Evolutionary conservation across 1,284 basidiomycete species (phyloP).

Genomic region (Apiotrichum brassicae): DNA sequence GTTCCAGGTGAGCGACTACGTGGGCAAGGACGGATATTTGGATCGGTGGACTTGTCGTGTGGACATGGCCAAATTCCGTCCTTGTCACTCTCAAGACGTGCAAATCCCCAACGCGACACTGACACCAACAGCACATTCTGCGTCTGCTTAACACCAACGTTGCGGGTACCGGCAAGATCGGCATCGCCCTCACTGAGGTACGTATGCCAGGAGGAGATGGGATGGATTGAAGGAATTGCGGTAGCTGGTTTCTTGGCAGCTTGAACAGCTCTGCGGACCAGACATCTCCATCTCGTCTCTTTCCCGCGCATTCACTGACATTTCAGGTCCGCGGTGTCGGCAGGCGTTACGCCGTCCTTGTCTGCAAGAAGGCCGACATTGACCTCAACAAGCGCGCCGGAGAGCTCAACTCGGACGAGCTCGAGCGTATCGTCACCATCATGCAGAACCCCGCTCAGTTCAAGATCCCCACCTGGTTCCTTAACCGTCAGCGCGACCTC

Average conservation of each 20-base stretch:
- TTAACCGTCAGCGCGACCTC: slow-evolving; percentile 99
- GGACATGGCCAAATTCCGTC: too few species aligned
- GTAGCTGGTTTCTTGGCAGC: too few species aligned
- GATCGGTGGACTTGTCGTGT: too few species aligned
- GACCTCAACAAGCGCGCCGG: slow-evolving; percentile 96
- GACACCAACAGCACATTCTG: slow-evolving; percentile 76
- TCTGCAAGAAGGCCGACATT: slow-evolving; percentile 99
- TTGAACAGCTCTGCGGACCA: too few species aligned
- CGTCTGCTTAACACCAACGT: slow-evolving; percentile 99
- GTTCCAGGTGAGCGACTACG: slow-evolving; percentile 68
- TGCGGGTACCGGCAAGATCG: slow-evolving; percentile 82
- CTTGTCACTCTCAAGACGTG: too few species aligned
- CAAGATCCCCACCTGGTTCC: slow-evolving; percentile 98
- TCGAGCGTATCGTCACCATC: slow-evolving; percentile 98
- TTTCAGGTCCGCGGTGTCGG: slow-evolving; percentile 97
- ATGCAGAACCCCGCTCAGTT: slow-evolving; percentile 99
- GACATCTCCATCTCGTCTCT: too few species aligned
- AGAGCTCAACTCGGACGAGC: slow-evolving; percentile 92
- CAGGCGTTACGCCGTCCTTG: slow-evolving; percentile 95
- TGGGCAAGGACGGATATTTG: too few species aligned
- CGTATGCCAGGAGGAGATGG: too few species aligned
- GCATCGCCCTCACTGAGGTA: slow-evolving; percentile 58
- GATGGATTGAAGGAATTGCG: too few species aligned
- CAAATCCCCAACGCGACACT: too few species aligned
- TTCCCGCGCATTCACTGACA: slow-evolving; percentile 33